Conservation (phyloP, 2,329 filamentous ascomycete genomes). For the Colletotrichum tabaci region DNA sequence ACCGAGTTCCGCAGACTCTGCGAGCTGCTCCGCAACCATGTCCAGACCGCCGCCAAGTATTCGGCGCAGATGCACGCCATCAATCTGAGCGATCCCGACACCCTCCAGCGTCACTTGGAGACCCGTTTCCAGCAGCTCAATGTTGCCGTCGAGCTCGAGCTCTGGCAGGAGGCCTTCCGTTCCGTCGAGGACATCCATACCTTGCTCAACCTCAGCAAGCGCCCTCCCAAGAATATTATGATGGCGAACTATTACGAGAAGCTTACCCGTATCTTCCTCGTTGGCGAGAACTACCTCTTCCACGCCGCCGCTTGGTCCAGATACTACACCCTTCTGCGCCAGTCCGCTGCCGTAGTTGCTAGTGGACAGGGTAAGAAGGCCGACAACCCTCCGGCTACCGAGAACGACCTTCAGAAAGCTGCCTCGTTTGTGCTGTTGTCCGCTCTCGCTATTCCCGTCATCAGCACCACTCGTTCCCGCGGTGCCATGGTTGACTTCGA, state of each 20-base stretch:
- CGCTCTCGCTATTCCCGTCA: slow-evolving; percentile 97
- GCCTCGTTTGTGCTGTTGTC: slow-evolving; percentile 97
- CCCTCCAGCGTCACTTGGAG: slow-evolving; percentile 95
- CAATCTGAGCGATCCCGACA: slow-evolving; percentile 98
- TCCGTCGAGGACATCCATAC: slow-evolving; percentile 99
- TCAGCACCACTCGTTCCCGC: slow-evolving; percentile 96
- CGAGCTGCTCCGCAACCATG: slow-evolving; percentile 97
- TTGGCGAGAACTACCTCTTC: slow-evolving; percentile 99
- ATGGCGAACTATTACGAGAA: slow-evolving; percentile 99
- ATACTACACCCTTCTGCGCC: slow-evolving; percentile 96
- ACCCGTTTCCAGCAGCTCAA: slow-evolving; percentile 99
- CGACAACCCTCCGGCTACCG: slow-evolving; percentile 91
- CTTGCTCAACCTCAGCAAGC: slow-evolving; percentile 96
- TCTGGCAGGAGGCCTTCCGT: slow-evolving; percentile 99
- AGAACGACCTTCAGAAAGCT: slow-evolving; percentile 92
- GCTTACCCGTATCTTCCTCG: slow-evolving; percentile 97
- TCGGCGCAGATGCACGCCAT: slow-evolving; percentile 99
- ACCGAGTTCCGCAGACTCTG: slow-evolving; percentile 99
- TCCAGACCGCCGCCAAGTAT: slow-evolving; percentile 99
- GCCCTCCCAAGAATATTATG: slow-evolving; percentile 98
- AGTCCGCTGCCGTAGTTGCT: slow-evolving; percentile 87
- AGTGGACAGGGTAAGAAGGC: slow-evolving; percentile 91
- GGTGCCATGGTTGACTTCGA: slow-evolving; percentile 97
- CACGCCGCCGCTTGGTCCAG: slow-evolving; percentile 97
- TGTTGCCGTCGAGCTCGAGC: slow-evolving; percentile 95